phyloP scores from a whole-genome alignment of 345 rosid species.

The Mallotus nudiflorus region DNA sequence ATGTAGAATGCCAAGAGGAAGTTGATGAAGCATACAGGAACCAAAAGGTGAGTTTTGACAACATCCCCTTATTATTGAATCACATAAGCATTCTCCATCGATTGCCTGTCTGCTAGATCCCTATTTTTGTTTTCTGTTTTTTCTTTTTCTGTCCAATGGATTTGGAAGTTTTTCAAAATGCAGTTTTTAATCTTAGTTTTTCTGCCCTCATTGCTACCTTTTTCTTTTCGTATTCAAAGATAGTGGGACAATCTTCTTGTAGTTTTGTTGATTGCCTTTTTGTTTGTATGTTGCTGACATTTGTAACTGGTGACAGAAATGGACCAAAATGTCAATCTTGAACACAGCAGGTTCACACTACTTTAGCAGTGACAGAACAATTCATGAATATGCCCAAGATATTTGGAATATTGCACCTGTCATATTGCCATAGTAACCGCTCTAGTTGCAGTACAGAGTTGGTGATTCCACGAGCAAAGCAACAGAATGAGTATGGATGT shows the following conservation, averaged over 20 bases:
- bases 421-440: conserved; percentile 20
- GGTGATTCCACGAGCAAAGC: background rate
- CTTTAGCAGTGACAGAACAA: conserved; percentile 90
- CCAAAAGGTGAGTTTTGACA: conserved; percentile 45
- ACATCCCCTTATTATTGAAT: background rate
- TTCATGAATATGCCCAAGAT: conserved; percentile 70
- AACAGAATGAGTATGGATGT: too few species aligned
- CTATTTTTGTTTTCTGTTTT: too few species aligned
- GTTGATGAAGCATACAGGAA: conserved; percentile 72
- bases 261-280: background rate
- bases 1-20: conserved; percentile 71
- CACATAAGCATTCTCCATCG: background rate
- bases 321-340: conserved; percentile 84
- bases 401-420: conserved; percentile 71
- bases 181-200: too few species aligned
- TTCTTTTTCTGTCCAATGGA: too few species aligned
- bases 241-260: background rate
- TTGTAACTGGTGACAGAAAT: conserved; percentile 45
- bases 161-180: too few species aligned
- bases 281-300: background rate
- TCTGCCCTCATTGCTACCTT: too few species aligned
- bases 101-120: too few species aligned
- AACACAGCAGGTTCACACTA: conserved; percentile 77
- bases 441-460: background rate
- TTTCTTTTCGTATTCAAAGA: background rate